Conservation (phyloP, 2,329 filamentous ascomycete species). For the Thielaviopsis cerberus region DNA sequence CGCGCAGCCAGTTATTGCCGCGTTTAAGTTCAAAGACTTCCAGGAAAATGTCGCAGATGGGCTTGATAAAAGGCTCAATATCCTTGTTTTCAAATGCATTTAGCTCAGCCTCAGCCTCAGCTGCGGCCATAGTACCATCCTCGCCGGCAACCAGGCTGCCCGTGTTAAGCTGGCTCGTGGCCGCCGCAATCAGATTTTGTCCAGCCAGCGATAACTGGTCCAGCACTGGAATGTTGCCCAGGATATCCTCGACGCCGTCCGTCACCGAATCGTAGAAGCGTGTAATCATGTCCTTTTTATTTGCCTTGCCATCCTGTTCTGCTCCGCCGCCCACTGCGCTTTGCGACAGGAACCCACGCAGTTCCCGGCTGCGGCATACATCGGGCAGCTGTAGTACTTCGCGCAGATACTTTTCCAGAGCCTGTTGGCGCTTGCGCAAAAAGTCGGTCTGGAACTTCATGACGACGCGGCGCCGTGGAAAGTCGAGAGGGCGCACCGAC, state of each 20-base stretch:
- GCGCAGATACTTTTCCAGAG: conserved; percentile 68
- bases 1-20: conserved; percentile 92
- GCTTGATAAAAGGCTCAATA: conserved; percentile 88
- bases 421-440: conserved; percentile 66
- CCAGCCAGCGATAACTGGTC: conserved; percentile 86
- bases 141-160: conserved; percentile 30
- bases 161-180: conserved; percentile 42
- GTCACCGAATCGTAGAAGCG: conserved; percentile 91
- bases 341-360: conserved; percentile 82
- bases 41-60: conserved; percentile 92
- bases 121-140: conserved; percentile 33
- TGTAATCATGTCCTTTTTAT: conserved; percentile 74
- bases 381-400: conserved; percentile 74
- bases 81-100: conserved; percentile 83
- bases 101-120: conserved; percentile 83
- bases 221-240: conserved; percentile 86
- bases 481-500: conserved; percentile 75
- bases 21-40: conserved; percentile 88
- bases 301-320: conserved; percentile 28
- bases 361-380: conserved; percentile 80
- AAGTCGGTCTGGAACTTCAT: conserved; percentile 97
- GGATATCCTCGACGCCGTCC: conserved; percentile 93
- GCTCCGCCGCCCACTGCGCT: conserved; percentile 45
- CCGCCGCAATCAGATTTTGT: conserved; percentile 72
- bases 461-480: conserved; percentile 76